A percentile compares a stretch with the other conserved stretches of the same genome.
These are phyloP conservation scores for Colletotrichum spaethianum DNA, from an alignment of 2,329 filamentous ascomycete genomes.

Conservation along the genomic window DNA sequence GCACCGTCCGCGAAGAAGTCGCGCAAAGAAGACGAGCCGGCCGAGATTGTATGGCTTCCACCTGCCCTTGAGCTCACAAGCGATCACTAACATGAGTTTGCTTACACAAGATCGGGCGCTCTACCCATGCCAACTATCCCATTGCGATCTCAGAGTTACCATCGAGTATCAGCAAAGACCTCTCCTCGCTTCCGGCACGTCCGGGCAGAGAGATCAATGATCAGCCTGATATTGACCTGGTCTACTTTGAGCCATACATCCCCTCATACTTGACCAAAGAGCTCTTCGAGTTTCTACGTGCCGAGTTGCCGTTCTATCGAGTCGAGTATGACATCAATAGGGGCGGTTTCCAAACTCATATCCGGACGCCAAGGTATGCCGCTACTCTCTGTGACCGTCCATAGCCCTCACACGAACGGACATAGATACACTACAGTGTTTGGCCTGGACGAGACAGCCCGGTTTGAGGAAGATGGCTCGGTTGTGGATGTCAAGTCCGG, in stretches of 20 bases:
- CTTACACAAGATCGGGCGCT: conserved; percentile 42
- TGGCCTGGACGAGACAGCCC: conserved; percentile 73
- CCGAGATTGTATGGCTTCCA: conserved; percentile 25
- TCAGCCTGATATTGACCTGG: conserved; percentile 78
- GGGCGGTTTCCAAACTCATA: conserved; percentile 71
- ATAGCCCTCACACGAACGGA: background rate
- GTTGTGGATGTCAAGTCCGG: conserved; percentile 61
- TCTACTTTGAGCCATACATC: conserved; percentile 84
- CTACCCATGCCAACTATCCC: conserved; percentile 63
- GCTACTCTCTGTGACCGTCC: too few species aligned
- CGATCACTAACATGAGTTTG: background rate
- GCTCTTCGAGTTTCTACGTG: conserved; percentile 79
- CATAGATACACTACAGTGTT: conserved; percentile 68
- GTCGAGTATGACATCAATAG: conserved; percentile 82
- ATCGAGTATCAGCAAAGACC: conserved; percentile 52
- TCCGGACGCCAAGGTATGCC: conserved; percentile 66
- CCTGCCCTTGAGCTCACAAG: background rate
- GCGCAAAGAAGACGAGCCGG: conserved; percentile 42
- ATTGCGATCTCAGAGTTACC: conserved; percentile 64
- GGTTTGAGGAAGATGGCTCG: conserved; percentile 63
- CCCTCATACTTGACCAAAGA: conserved; percentile 67
- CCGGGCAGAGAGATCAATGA: conserved; percentile 72
- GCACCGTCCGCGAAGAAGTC: conserved; percentile 62
- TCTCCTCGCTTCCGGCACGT: conserved; percentile 64
- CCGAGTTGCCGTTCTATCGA: conserved; percentile 81